Evolutionary conservation across 1,139 yeast genomes (phyloP), one percentile per base, ranked within the genome.

Genomic region (Saccharomyces uvarum): DNA sequence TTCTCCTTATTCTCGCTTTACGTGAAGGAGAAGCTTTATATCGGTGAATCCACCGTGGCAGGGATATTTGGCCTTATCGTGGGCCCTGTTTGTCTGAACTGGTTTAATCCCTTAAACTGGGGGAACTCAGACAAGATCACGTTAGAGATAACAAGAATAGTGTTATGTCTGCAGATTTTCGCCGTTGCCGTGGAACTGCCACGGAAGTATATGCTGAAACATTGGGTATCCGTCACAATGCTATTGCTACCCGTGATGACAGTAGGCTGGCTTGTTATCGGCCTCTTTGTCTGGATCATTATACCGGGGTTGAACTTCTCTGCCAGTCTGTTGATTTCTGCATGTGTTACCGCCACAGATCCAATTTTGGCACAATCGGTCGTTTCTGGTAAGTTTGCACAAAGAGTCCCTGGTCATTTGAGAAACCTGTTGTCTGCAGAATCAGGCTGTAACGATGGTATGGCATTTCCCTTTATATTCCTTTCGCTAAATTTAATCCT

Each of bases 161-260:
- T 91, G 11, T 75, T 93, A 63, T 88, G 96, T 69, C 83, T 93
- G 54, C 98, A 93, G 74, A 93, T 93, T 65, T 95, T 93, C 64
- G 98, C 98, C 11, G 98, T 91, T 49, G 96, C 99, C 1, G 98
- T 93, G 46, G 98, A 93, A 72, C 76, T 93, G 71, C 99, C 99
- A 19, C 83, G 88, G 61, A 89, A 89, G 69, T 93, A 93, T 71
- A 88, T 93, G 93, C 77, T 84, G 63, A 85, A 83, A 63, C 99
- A 93, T 70, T 89, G 97, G 96, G 63, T 82, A 14, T 86, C 96
- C 1, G 95, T 93, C 29, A 73, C 84, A 14, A 77, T 89, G 64
- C 77, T 93, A 55, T 75, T 93, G 54, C 75, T 91, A 8, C 98
- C 98, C 0, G 96, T 90, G 38, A 93, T 93, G 99, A 88, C 97